Base-by-base conservation (phyloP, 2,329 filamentous ascomycete species). In the Neonectria magnoliae region DNA sequence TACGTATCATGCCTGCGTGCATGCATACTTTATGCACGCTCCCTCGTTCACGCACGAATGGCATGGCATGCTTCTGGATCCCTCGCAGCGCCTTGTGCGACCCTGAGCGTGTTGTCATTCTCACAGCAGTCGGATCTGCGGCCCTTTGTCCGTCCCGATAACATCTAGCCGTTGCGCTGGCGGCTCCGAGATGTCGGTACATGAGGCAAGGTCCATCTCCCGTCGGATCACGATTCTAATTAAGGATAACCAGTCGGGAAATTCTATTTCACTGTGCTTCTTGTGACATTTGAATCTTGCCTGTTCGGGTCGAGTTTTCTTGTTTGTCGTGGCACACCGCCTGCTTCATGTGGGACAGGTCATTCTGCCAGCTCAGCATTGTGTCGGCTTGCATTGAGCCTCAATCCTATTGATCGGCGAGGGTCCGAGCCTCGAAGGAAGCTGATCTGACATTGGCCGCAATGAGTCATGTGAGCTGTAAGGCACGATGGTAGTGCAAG, bases 1-100 rank as follows among this genome's bases (percentile, higher is more conserved):
- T 70, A 68, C 72, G 62, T 71, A 73, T 71, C 70, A 67, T 71
- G 66, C 64, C 64, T 74, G 65, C 72, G 72, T 74, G 69, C 68
- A 63, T 67, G 62, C 44, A 58, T 63, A 65, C 66, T 71, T 68
- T 31, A 69, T 72, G 72, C 70, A 71, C 54, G 65, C 57, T 55
- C 69, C 64, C 69, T 74, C 64, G 71, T 70, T 71, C 68, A 68
- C 60, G 62, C 61, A 44, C 68, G 60, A 59, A 69, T 71, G 63
- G 36, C 64, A 71, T 69, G 66, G 60, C 53, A 67, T 67, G 68
- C 66, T 67, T 55, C 60, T 66, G 55, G 68, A 62, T 58, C 60
- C 62, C 56, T 69, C 62, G 42, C 60, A 60, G 65, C 69, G 60
- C 61, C 60, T 54, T 68, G 66, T 71, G 65, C 50, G 61, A 70